Evolutionary conservation across 2,329 filamentous ascomycete genomes (phyloP), one percentile per base, ranked within the genome.

Genomic region (Aspergillus aculeatus): DNA sequence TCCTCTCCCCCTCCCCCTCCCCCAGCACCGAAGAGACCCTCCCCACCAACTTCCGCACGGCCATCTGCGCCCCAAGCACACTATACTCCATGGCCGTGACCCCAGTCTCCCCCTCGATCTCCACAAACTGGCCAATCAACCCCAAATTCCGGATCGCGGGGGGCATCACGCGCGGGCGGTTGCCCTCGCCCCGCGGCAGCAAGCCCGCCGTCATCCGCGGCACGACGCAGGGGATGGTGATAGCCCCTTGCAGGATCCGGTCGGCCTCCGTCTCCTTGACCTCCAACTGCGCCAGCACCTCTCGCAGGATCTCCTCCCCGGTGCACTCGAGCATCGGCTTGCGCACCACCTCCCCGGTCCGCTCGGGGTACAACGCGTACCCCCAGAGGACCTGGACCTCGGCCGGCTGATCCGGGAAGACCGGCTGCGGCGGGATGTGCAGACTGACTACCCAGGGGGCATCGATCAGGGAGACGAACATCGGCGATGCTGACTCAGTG

Each of bases 241-340:
- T 68, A 0, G 74, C 64, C 12, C 68, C 64, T 5, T 67, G 53
- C 12, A 74, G 59, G 51, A 71, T 68, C 1, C 67, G 58, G 31
- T 74, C 69, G 0, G 59, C 38, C 1, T 74, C 74, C 1, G 38
- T 14, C 5, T 44, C 38, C 38, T 44, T 44, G 26, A 77, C 73
- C 5, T 70, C 63, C 6, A 80, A 61, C 58, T 79, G 76, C 14
- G 66, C 65, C 1, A 80, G 68, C 47, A 78, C 64, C 64, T 80
- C 78, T 2, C 26, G 64, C 41, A 76, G 68, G 60, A 80, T 75
- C 61, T 81, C 78, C 50, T 68, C 63, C 0, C 78, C 78, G 1
- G 73, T 73, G 59, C 78, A 80, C 41, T 72, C 67, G 7, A 70
- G 62, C 77, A 80, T 79, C 5, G 73, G 69, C 62, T 80, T 80